phyloP scores from a whole-genome alignment of 208 protist species.

The Borovskyia barvae region DNA sequence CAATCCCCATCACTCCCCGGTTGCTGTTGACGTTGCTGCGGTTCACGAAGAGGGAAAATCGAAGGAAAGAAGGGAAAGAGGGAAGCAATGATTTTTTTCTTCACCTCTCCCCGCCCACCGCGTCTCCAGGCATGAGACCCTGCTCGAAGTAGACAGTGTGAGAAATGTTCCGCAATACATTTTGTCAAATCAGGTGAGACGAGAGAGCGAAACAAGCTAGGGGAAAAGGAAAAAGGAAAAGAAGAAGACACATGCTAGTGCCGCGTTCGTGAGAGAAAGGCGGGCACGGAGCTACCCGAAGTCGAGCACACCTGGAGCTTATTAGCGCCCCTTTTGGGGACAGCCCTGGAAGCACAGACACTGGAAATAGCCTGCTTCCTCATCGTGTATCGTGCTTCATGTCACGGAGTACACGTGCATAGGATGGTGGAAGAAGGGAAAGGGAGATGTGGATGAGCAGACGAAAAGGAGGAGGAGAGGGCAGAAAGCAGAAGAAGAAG shows the following conservation, averaged over 20 bases:
- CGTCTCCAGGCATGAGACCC: too few species aligned
- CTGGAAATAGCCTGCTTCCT: not conserved
- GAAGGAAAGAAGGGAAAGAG: conserved; percentile 1
- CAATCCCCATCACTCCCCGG: too few species aligned
- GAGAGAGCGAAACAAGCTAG: too few species aligned
- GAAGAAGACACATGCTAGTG: not conserved
- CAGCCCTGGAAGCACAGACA: not conserved
- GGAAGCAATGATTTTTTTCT: not conserved
- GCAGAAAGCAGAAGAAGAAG: not conserved
- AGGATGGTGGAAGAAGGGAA: not conserved
- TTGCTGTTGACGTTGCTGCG: not conserved
- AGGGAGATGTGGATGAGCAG: not conserved
- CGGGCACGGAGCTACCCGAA: too few species aligned
- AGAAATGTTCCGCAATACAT: too few species aligned
- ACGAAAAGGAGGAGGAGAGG: not conserved
- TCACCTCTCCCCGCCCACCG: too few species aligned
- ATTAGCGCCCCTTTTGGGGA: too few species aligned
- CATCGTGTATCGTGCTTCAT: not conserved
- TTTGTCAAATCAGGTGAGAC: too few species aligned
- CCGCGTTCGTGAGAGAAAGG: too few species aligned
- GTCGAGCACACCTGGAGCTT: too few species aligned
- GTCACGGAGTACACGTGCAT: conserved; percentile 2
- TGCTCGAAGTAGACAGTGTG: too few species aligned
- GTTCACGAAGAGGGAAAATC: not conserved
- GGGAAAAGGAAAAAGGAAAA: not conserved